Evolutionary conservation across 2,329 filamentous ascomycete species (phyloP), one percentile per base, ranked within the genome.

Genomic region (Aplosporella prunicola): DNA sequence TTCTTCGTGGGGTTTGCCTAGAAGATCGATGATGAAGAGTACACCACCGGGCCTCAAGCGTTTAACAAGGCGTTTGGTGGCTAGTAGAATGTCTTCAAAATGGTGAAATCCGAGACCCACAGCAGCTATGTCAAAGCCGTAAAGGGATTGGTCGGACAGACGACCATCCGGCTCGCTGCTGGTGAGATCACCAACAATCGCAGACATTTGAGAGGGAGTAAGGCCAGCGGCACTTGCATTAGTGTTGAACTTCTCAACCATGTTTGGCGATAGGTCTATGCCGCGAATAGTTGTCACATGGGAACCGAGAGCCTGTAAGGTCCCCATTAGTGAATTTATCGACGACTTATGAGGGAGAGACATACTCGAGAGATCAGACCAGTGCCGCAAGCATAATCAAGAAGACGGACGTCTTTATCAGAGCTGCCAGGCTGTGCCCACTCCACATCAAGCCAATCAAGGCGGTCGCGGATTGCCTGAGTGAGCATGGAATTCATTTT

Each of bases 331-430:
- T n/a, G n/a, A n/a, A n/a, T n/a, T n/a, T n/a, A n/a, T 17, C 13
- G 31, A 27, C 8, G 33, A 40, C 14, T 18, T 14, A n/a, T n/a
- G n/a, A n/a, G n/a, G n/a, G n/a, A n/a, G n/a, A n/a, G n/a, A 60
- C 68, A 47, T 52, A 81, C 78, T 55, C 71, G 68, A 9, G 79
- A 80, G 44, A 83, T 65, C 38, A 74, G 58, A 2, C 80, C 80
- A 5, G 79, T 78, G 7, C 82, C 82, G 51, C 82, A 87, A 11
- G 82, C 82, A 57, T 87, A 88, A 53, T 88, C 82, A 2, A 87
- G 64, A 14, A 85, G 58, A 30, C 70, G 69, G 27, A 76, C 50
- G 31, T 55, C 45, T 17, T 50, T 39, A 9, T 25, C n/a, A n/a
- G n/a, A n/a, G n/a, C n/a, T n/a, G n/a, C n/a, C n/a, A n/a, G n/a